Conservation (phyloP, 768 basidiomycete genomes). For the Lanmaoa pseudosensibilis region DNA sequence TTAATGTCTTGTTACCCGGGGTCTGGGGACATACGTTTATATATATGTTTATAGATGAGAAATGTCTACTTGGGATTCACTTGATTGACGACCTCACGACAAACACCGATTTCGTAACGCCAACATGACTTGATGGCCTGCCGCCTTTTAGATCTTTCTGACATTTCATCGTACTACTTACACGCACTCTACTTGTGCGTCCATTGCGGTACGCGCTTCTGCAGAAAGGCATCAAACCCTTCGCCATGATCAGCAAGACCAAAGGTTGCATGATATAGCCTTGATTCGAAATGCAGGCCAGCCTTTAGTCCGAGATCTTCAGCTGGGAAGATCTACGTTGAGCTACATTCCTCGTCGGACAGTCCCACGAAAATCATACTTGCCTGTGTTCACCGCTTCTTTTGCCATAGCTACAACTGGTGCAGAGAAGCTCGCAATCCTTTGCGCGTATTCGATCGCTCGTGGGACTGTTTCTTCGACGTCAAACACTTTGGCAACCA, state of each 20-base stretch:
- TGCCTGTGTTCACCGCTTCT: conserved; percentile 51
- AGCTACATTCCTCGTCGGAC: too few relatives aligned
- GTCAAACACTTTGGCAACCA: conserved; percentile 46
- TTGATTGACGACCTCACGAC: neutral
- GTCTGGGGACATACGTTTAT: too few relatives aligned
- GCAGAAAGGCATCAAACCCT: conserved; percentile 49
- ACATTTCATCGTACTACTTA: neutral
- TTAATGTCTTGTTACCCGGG: neutral
- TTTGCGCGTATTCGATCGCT: conserved; percentile 42
- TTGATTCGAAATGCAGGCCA: conserved; percentile 47
- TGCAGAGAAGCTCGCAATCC: conserved; percentile 34
- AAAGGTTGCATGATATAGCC: conserved; percentile 52
- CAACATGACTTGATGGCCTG: neutral
- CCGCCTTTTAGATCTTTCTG: neutral
- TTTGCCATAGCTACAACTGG: conserved; percentile 43
- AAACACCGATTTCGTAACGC: neutral
- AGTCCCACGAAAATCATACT: neutral
- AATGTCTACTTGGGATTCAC: neutral
- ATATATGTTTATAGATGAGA: too few relatives aligned
- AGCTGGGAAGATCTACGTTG: conserved; percentile 29
- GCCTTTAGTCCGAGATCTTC: conserved; percentile 46
- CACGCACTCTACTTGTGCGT: conserved; percentile 36
- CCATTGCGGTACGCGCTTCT: conserved; percentile 47
- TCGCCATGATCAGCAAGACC: conserved; percentile 48
- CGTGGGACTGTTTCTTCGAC: conserved; percentile 41